Evolutionary conservation across 108 stramenopile genomes (phyloP), one percentile per base, ranked within the genome.

Genomic region (Stephanodiscus minutulus): DNA sequence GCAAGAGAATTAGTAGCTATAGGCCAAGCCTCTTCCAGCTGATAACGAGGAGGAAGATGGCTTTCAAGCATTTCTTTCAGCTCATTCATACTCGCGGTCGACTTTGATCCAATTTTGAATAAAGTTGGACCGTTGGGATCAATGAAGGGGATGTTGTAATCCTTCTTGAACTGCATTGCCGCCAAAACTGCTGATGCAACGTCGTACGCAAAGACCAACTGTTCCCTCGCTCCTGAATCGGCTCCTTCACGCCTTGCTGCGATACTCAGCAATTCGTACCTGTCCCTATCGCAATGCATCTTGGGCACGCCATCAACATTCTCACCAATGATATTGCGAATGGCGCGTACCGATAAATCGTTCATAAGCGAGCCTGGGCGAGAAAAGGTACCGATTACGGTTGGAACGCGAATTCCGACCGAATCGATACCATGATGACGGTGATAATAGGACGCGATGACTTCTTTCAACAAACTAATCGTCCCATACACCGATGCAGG

Each of bases 381-480:
- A 35, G 68, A 55, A 37, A 73, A 73, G 58, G 80, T 73, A 27
- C 73, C 80, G 28, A 69, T 62, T 17, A 81, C 48, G 0, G 69
- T 74, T 20, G 80, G 72, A n/a, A 81, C 41, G 15, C 80, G 73
- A 9, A 81, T 49, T 28, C 69, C 69, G 10, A 74, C 69, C 7
- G 80, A 81, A 25, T 81, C 41, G 3, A 81, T 64, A 5, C 80
- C 80, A 61, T 74, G 73, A 44, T 66, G 80, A 61, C 43, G 68
- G 62, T 81, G 37, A 53, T 73, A 81, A 59, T 74, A 81, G 28
- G 80, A 81, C 20, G 80, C 80, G 35, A 81, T 57, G 52, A 74
- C 62, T 62, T 81, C 80, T 44, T 81, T 81, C 56, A 81, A 25
- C 20, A 81, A 67, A 13, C 63, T 65, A 8, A 58, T 64, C 33